Evolutionary conservation across 805 yeast genomes (phyloP), one percentile per base, ranked within the genome.

Genomic region (Starmerella khaoyaiensis): DNA sequence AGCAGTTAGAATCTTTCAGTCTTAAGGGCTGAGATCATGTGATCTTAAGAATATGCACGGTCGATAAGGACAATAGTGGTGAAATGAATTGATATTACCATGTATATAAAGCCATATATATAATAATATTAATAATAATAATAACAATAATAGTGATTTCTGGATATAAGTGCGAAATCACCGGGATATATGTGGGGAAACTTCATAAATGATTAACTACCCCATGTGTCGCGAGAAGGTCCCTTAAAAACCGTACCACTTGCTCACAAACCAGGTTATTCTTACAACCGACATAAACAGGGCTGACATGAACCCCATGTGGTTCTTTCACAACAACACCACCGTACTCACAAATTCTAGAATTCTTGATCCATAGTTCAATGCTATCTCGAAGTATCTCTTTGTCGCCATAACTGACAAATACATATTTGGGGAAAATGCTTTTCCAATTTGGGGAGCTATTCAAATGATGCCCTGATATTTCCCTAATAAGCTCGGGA

Each of bases 321-420:
- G 39, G 38, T 25, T 45, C 42, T 22, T 16, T 21, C 19, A 14
- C 36, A 3, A 23, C 18, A 10, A 5, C 15, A 10, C 18, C 33
- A 4, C 12, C 21, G 5, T 6, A 5, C 32, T 20, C 16, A 11
- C 9, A n/a, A 15, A 16, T 5, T n/a, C 20, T 16, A 14, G 37
- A 33, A 8, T 4, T 21, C 35, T 19, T 14, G 12, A 30, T 23
- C 31, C 23, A 36, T 6, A 4, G 11, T 14, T 18, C 27, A 33
- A 40, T 38, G 24, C 32, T 30, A 21, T 39, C 46, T 1, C 42
- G 29, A n/a, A 46, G 30, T 5, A 42, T 19, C 39, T 46, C 50
- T 15, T 21, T 21, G 21, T 31, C 41, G 17, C 50, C 50, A 35
- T 36, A 41, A 19, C 28, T 28, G 24, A 37, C 19, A 14, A 36